Evolutionary conservation across 768 basidiomycete species (phyloP).

Genomic region (Agrocybe chaxingu): DNA sequence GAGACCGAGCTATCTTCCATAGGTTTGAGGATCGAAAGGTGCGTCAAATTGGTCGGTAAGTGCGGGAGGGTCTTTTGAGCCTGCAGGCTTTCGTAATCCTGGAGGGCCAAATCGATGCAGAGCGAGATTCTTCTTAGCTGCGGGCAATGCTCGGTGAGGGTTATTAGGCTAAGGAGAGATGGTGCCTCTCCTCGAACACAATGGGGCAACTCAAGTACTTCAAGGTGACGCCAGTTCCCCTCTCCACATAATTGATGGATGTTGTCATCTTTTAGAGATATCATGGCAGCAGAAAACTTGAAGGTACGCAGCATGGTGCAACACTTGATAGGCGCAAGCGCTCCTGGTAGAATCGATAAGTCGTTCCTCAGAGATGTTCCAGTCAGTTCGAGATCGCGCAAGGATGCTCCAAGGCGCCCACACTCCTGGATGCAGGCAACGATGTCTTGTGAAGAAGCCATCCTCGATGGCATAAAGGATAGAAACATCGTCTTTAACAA

Average conservation of each 20-base stretch:
- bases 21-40: neutral
- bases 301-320: slow-evolving; percentile 3
- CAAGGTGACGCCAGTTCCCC: slow-evolving; percentile 8
- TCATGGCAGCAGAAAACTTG: neutral
- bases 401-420: neutral
- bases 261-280: slow-evolving; percentile 4
- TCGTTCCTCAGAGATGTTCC: neutral
- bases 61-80: neutral
- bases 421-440: slow-evolving; percentile 1
- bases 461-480: neutral
- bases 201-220: neutral
- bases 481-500: neutral
- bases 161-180: slow-evolving; percentile 4
- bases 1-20: neutral
- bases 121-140: neutral
- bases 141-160: slow-evolving; percentile 5
- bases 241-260: slow-evolving; percentile 6
- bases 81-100: neutral
- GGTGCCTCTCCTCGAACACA: neutral
- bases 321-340: neutral
- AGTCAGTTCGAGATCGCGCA: neutral
- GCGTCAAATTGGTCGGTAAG: neutral
- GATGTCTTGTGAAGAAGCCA: neutral
- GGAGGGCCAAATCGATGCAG: slow-evolving; percentile 4
- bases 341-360: neutral